These are phyloP conservation scores for Pittosporum tobira DNA, from an alignment of 129 eudicot genomes.

Conservation along the genomic window DNA sequence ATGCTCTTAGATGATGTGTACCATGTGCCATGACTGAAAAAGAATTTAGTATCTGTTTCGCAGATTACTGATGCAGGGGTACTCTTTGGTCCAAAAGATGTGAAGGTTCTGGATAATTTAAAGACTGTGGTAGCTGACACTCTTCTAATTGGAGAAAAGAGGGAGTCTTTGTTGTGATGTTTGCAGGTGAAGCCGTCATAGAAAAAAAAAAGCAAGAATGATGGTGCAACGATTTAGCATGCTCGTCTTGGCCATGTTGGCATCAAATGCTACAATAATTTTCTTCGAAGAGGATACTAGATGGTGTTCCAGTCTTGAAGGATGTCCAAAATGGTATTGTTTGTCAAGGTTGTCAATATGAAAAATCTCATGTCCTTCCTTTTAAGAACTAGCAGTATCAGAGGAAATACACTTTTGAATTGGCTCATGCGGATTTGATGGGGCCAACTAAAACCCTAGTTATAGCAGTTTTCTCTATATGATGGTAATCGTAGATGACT, in stretches of 20 bases:
- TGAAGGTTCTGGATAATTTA: not conserved
- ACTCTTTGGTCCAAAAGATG: not conserved
- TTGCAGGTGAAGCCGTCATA: not conserved
- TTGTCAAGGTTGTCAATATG: slow-evolving; percentile 11
- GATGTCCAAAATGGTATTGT: not conserved
- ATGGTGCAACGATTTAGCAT: not conserved
- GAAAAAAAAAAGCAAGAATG: too few relatives aligned
- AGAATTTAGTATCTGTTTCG: not conserved
- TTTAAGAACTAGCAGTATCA: slow-evolving; percentile 1
- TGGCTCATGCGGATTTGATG: too few relatives aligned
- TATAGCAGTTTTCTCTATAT: too few relatives aligned
- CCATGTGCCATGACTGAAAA: not conserved
- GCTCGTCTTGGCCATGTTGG: not conserved
- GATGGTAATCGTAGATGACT: too few relatives aligned
- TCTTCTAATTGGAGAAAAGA: too few relatives aligned
- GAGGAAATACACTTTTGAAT: too few relatives aligned
- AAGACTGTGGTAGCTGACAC: too few relatives aligned
- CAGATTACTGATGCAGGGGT: not conserved
- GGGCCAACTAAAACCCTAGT: too few relatives aligned
- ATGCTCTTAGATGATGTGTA: too few relatives aligned
- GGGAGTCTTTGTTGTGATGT: not conserved
- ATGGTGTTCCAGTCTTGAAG: not conserved
- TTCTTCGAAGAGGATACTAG: not conserved
- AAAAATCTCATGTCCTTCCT: slow-evolving; percentile 6
- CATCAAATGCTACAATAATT: not conserved